A percentile compares a stretch with the other conserved stretches of the same genome.
phyloP scores from a whole-genome alignment of 2,329 filamentous ascomycete species.

The Chaetothyriales sp. region DNA sequence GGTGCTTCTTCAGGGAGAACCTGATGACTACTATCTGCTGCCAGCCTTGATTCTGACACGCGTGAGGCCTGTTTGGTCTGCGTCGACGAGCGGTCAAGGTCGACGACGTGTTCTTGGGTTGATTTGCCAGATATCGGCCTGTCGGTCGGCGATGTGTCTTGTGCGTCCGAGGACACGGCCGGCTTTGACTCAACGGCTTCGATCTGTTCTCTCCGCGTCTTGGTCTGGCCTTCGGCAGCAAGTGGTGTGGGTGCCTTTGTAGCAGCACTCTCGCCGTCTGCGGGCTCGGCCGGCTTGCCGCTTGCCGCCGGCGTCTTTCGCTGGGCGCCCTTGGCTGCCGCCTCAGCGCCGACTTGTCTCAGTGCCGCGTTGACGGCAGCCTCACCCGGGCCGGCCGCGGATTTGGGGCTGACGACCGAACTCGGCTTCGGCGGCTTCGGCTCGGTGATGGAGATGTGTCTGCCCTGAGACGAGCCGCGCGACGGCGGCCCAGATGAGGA shows the following conservation, averaged over 20 bases:
- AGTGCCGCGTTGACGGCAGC: constrained; percentile 28
- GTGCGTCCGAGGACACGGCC: constrained; percentile 4
- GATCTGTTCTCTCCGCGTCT: constrained; percentile 16
- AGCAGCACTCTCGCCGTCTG: constrained; percentile 8
- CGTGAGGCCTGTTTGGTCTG: constrained; percentile 7
- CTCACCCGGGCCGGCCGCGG: constrained; percentile 12
- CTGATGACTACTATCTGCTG: constrained; percentile 6
- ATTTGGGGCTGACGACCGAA: background rate
- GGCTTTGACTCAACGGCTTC: background rate
- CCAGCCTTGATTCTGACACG: constrained; percentile 10
- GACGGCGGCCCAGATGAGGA: constrained; percentile 24
- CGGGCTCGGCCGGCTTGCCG: background rate
- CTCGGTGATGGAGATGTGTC: constrained; percentile 14
- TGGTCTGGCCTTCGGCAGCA: constrained; percentile 13
- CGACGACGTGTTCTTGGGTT: constrained; percentile 12
- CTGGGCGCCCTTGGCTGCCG: constrained; percentile 21
- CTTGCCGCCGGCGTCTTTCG: constrained; percentile 8
- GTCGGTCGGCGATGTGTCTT: constrained; percentile 8
- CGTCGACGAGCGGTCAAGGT: constrained; percentile 9
- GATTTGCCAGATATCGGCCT: constrained; percentile 7
- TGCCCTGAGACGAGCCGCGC: constrained; percentile 18
- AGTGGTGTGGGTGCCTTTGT: constrained; percentile 15
- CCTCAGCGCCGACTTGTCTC: constrained; percentile 30
- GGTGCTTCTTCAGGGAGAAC: too few relatives aligned
- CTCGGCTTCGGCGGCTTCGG: constrained; percentile 10